Evolutionary conservation across 2,329 filamentous ascomycete species (phyloP).

Genomic region (Colletotrichum cereale): DNA sequence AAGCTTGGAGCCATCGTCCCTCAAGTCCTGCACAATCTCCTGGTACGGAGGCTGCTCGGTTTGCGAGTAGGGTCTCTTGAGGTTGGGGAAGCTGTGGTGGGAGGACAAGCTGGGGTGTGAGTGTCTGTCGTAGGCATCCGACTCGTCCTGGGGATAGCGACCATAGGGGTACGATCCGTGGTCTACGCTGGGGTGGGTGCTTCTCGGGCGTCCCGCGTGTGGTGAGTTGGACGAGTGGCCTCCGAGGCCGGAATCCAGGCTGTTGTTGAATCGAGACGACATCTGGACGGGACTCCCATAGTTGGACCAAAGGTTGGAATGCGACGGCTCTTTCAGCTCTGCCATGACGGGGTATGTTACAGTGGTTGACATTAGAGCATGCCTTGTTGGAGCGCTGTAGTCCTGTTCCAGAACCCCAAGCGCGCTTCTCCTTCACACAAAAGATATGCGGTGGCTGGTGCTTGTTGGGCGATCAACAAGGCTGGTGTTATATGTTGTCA

Average conservation of each 20-base stretch:
- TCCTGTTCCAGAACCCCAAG: constrained; percentile 39
- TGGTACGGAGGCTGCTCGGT: constrained; percentile 68
- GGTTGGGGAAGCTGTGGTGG: constrained; percentile 66
- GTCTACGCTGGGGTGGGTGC: constrained; percentile 63
- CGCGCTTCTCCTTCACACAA: constrained; percentile 39
- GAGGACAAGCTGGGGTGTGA: constrained; percentile 60
- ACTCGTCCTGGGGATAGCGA: constrained; percentile 67
- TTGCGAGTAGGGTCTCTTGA: constrained; percentile 71
- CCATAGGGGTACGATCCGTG: constrained; percentile 65
- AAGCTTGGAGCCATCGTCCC: constrained; percentile 69
- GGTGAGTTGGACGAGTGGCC: constrained; percentile 60
- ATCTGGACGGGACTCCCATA: constrained; percentile 68
- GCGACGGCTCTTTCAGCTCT: constrained; percentile 72
- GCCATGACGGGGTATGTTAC: constrained; percentile 73
- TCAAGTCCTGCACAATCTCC: constrained; percentile 71
- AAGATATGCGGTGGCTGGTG: constrained; percentile 15
- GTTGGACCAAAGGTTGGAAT: constrained; percentile 69
- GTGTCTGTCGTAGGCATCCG: constrained; percentile 66
- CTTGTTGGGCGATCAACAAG: constrained; percentile 35
- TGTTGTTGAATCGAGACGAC: constrained; percentile 62
- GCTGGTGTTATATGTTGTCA: constrained; percentile 8
- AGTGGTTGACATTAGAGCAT: constrained; percentile 73
- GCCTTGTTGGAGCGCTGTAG: constrained; percentile 47
- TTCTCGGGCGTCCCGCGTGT: constrained; percentile 63
- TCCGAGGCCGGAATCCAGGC: constrained; percentile 63